Conservation (phyloP, 2,329 filamentous ascomycete species). For the Penicillium sp. region DNA sequence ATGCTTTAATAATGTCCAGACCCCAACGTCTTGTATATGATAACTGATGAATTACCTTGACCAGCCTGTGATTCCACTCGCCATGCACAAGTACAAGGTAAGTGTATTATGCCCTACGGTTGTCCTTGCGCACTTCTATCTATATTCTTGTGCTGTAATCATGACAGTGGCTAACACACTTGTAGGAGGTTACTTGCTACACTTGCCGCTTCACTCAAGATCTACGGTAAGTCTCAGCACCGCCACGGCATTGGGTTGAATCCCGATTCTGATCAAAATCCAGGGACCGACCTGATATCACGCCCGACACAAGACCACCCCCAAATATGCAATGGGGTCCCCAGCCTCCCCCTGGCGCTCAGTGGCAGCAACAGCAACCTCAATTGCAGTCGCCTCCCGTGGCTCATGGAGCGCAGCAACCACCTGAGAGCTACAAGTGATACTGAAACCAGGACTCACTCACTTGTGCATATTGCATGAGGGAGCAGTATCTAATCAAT, state of each 20-base stretch:
- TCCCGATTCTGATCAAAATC: constrained; percentile 11
- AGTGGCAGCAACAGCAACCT: constrained; percentile 21
- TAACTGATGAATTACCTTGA: constrained; percentile 20
- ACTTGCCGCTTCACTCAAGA: constrained; percentile 48
- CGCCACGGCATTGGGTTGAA: background rate
- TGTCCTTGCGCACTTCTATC: background rate
- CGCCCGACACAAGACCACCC: constrained; percentile 44
- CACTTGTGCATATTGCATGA: background rate
- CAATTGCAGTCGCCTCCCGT: constrained; percentile 21
- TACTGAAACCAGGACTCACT: background rate
- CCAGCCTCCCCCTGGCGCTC: constrained; percentile 28
- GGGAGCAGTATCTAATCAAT: background rate
- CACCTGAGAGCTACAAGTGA: constrained; percentile 35
- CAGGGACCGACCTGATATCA: constrained; percentile 48
- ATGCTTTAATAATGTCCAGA: constrained; percentile 22
- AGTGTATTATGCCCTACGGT: background rate
- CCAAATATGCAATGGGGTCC: constrained; percentile 34
- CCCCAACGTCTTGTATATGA: background rate
- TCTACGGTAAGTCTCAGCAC: constrained; percentile 37
- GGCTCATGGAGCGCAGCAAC: constrained; percentile 22
- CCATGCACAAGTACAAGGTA: constrained; percentile 49
- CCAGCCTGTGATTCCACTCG: constrained; percentile 48
- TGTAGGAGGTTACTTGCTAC: constrained; percentile 47
- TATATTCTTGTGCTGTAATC: background rate
- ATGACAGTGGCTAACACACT: constrained; percentile 23